Conservation (phyloP, 495 filamentous ascomycete species). For the Penicillium bialowiezense region DNA sequence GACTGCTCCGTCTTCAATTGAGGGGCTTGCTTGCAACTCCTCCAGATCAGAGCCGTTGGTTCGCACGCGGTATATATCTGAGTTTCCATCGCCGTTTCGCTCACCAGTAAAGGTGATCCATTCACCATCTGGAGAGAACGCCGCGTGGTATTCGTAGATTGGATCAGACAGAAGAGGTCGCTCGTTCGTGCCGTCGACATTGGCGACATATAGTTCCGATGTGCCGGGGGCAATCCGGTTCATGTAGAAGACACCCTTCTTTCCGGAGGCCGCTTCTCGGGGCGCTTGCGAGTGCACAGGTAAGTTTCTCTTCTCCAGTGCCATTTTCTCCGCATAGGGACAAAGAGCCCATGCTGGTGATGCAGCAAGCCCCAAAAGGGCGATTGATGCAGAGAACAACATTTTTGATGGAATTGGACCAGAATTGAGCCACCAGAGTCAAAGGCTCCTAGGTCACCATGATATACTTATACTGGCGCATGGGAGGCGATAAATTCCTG, state of each 20-base stretch:
- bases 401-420: background rate
- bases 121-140: conserved; percentile 29
- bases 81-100: conserved; percentile 31
- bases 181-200: conserved; percentile 31
- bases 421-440: no score
- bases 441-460: no score
- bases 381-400: background rate
- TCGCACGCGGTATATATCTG: conserved; percentile 27
- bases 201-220: conserved; percentile 31
- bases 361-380: conserved; percentile 1
- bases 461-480: background rate
- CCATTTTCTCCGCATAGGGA: conserved; percentile 7
- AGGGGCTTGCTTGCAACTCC: conserved; percentile 17
- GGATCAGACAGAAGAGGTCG: conserved; percentile 23
- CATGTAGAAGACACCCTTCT: background rate
- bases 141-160: conserved; percentile 35
- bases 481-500: background rate
- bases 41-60: conserved; percentile 23
- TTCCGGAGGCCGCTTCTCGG: background rate
- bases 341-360: conserved; percentile 3
- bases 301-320: conserved; percentile 1
- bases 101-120: conserved; percentile 28
- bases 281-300: background rate
- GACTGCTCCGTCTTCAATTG: conserved; percentile 24
- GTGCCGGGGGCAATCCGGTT: conserved; percentile 24